Evolutionary conservation across 345 rosid species (phyloP), one percentile per base, ranked within the genome.

Genomic region (Garcia nutans): DNA sequence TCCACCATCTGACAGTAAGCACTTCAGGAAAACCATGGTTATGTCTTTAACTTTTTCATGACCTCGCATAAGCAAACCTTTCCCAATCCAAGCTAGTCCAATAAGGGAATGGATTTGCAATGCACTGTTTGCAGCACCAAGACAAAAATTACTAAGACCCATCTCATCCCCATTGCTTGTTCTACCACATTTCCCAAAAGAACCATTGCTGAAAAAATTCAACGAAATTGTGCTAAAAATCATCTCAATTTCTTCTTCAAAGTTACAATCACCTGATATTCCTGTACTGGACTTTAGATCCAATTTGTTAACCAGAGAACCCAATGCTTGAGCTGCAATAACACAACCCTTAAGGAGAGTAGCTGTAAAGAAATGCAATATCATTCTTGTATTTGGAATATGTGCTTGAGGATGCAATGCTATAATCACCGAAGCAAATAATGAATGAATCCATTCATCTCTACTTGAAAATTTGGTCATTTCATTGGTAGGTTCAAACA

Each of bases 71-170:
- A 96, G 91, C 82, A 96, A 82, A 69, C 96, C 99, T 84, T 96
- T 96, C 59, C 94, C 98, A 71, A 93, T 88, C 99, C 99, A 96
- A 67, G 96, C 92, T 79, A 93, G 80, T 75, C 96, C 99, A 72
- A 79, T 70, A 64, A 93, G 85, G 63, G 91, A 91, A 82, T 79
- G 87, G 74, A 69, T 81, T 80, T 86, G 93, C 84, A 71, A 78
- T 74, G 44, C 74, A 80, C 72, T 64, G 68, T 76, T 85, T 66
- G 69, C 76, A 57, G 77, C 81, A 79, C 85, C 83, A 49, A 74
- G 84, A 74, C 82, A 81, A 74, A 87, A 73, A 76, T 82, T 77
- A 73, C 72, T 24, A 71, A 84, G 69, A 72, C 57, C 42, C 37
- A 74, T 74, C 71, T 85, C 87, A 76, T 76, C 80, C 70, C 78